A percentile compares a stretch with the other conserved stretches of the same genome.
Evolutionary conservation across 257 asterid species (phyloP).

Genomic region (Solanum sitiens): DNA sequence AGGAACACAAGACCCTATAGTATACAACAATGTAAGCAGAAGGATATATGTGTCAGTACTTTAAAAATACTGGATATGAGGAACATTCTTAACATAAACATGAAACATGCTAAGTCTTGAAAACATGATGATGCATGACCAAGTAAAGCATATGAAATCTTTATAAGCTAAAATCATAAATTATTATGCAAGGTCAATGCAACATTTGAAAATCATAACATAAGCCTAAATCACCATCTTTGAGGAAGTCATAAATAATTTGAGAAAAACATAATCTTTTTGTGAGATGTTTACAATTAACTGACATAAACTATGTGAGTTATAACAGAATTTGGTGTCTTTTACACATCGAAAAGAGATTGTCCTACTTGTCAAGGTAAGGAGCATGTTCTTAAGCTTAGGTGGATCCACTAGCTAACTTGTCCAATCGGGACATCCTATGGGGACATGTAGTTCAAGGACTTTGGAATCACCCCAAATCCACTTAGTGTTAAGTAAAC

Average conservation of each 20-base stretch:
- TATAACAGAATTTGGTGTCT: background rate
- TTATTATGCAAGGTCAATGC: background rate
- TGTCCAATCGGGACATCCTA: background rate
- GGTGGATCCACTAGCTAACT: background rate
- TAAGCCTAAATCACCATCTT: background rate
- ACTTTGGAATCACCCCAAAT: background rate
- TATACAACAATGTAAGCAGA: background rate
- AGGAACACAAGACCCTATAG: background rate
- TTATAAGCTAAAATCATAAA: background rate
- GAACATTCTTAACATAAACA: background rate
- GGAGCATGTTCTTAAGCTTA: background rate
- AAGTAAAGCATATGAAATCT: background rate
- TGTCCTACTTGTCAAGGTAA: background rate
- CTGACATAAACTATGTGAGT: background rate
- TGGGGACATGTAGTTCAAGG: background rate
- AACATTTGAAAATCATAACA: background rate
- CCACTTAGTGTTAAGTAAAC: background rate
- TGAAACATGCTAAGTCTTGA: background rate
- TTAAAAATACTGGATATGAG: background rate
- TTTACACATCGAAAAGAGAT: background rate
- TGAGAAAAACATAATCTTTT: background rate
- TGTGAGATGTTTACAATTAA: background rate
- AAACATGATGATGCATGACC: background rate
- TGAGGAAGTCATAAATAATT: too few species aligned
- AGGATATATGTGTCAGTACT: background rate